phyloP scores from a whole-genome alignment of 2,329 filamentous ascomycete genomes.

The Hymenoscyphus albidus region DNA sequence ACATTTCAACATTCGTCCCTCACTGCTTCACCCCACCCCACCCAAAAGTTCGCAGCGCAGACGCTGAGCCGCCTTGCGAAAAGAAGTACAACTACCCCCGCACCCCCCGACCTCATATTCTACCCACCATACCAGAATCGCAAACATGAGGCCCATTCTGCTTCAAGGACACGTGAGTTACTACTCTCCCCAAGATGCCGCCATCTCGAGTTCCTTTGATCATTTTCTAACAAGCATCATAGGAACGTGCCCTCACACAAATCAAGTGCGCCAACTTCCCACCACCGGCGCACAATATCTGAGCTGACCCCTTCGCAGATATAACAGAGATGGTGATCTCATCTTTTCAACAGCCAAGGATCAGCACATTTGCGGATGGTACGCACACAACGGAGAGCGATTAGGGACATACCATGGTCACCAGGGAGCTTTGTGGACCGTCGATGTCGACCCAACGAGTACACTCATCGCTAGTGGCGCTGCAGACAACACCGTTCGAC shows the following conservation, averaged over 20 bases:
- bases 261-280: slow-evolving; percentile 61
- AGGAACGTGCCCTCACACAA: slow-evolving; percentile 92
- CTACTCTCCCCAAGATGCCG: not conserved
- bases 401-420: slow-evolving; percentile 96
- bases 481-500: slow-evolving; percentile 95
- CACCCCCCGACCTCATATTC: slow-evolving; percentile 1
- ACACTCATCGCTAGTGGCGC: slow-evolving; percentile 91
- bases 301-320: slow-evolving; percentile 47
- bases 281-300: slow-evolving; percentile 9
- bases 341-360: slow-evolving; percentile 96
- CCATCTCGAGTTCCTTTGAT: not conserved
- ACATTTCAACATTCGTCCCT: slow-evolving; percentile 11
- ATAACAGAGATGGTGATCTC: slow-evolving; percentile 92
- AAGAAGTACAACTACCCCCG: slow-evolving; percentile 3
- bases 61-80: slow-evolving; percentile 10
- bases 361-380: slow-evolving; percentile 96
- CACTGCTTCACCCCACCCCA: slow-evolving; percentile 2
- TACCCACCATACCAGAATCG: slow-evolving; percentile 18
- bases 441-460: slow-evolving; percentile 90
- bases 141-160: slow-evolving; percentile 92
- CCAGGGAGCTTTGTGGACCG: slow-evolving; percentile 96
- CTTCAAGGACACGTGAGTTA: slow-evolving; percentile 81
- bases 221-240: slow-evolving; percentile 28
- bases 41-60: not conserved
- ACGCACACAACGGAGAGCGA: slow-evolving; percentile 94